phyloP scores from a whole-genome alignment of 1,139 yeast species.

The Suhomyces ambrosiae region DNA sequence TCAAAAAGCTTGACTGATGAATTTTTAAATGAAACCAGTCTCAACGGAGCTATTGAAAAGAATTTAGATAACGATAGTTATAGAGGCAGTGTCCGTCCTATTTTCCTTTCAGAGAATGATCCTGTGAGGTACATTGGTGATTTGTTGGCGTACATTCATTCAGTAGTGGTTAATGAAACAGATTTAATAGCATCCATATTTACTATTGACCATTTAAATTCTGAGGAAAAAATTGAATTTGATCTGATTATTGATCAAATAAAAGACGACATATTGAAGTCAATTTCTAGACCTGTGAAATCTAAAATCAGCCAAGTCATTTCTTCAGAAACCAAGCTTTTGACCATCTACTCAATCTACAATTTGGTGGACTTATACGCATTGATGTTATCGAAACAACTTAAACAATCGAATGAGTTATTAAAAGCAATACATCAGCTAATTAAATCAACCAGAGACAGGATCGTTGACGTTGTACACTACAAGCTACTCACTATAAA shows the following conservation, averaged over 20 bases:
- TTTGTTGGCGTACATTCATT: conserved; percentile 84
- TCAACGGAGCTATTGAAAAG: conserved; percentile 1
- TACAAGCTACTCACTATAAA: conserved; percentile 45
- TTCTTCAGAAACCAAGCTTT: conserved; percentile 62
- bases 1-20: conserved; percentile 61
- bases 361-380: conserved; percentile 68
- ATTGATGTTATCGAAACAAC: conserved; percentile 63
- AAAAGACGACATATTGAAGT: conserved; percentile 46
- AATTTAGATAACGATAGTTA: conserved; percentile 1
- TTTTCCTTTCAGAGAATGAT: conserved; percentile 73
- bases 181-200: conserved; percentile 64
- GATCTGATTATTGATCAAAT: conserved; percentile 34
- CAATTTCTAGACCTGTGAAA: conserved; percentile 48
- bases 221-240: conserved; percentile 20
- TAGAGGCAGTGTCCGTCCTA: conserved; percentile 41
- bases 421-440: conserved; percentile 29
- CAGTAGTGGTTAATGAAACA: conserved; percentile 84
- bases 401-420: conserved; percentile 24
- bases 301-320: conserved; percentile 67
- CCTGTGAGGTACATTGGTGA: conserved; percentile 85
- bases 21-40: conserved; percentile 34
- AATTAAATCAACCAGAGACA: conserved; percentile 38
- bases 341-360: conserved; percentile 57
- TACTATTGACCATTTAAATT: conserved; percentile 23
- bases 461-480: conserved; percentile 42